Base-by-base conservation (phyloP, 1,284 basidiomycete species). In the Marasmius fiardii region DNA sequence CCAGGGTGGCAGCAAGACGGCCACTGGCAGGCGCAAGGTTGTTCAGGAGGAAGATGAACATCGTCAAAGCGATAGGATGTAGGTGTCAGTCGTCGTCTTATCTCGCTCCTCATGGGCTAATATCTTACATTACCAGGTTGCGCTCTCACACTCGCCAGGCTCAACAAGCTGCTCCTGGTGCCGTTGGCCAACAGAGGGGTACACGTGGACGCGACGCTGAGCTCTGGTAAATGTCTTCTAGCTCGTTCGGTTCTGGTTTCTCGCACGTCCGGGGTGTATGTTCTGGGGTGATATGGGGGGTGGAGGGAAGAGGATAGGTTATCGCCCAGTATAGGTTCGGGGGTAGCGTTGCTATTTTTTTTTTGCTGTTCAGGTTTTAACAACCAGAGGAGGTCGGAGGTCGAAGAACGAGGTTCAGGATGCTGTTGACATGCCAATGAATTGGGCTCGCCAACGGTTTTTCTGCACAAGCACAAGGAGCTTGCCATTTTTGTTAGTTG, bases 91-190 rank as follows among this genome's bases (percentile, higher is more conserved):
- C 43, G 18, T 50, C 37, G 4, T 53, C 58, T 55, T 62, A 56
- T 55, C 60, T 51, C 57, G 45, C 58, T 52, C 20, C 49, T 33
- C 37, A 53, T 56, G 51, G 45, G 52, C 54, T 59, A 64, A 64
- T 65, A 62, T 65, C 48, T 54, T 66, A 61, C 64, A 57, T 52
- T 5, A 14, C 43, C 64, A 90, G 89, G 86, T 83, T 91, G 64
- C 88, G 89, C 64, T 91, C 89, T 58, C 88, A 91, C 75, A 90
- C 88, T 61, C 86, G 88, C 66, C 89, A 90, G 74, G 85, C 83
- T 64, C 86, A 90, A 69, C 81, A 83, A 66, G 71, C 72, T 23
- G 71, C 76, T 21, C 81, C 84, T 58, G 85, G 80, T 62, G 78
- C 83, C 55, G 80, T 82, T 57, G 82, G 79, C 23, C 85, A 86